These are phyloP conservation scores for Detonula confervacea DNA, from an alignment of 352 stramenopile genomes.

Conservation along the genomic window DNA sequence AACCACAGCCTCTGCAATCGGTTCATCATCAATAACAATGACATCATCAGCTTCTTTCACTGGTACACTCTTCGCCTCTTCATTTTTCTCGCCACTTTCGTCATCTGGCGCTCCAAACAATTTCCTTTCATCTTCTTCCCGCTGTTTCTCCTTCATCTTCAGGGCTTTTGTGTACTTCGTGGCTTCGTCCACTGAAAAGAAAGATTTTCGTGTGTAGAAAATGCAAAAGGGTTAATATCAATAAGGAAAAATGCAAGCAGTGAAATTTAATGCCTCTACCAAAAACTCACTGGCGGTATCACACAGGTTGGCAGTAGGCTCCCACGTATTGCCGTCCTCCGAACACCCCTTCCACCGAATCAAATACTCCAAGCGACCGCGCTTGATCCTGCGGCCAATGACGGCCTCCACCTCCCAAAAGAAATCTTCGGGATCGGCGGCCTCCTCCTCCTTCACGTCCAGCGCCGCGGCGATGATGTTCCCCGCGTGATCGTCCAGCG, in stretches of 20 bases:
- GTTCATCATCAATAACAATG: conserved; percentile 14
- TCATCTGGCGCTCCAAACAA: conserved; percentile 39
- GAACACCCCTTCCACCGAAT: conserved; percentile 70
- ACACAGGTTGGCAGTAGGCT: conserved; percentile 65
- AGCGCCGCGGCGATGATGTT: conserved; percentile 31
- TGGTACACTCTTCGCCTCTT: conserved; percentile 4
- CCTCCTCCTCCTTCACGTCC: not conserved
- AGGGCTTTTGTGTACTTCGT: conserved; percentile 45
- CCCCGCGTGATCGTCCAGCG: conserved; percentile 29
- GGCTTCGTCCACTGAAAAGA: conserved; percentile 55
- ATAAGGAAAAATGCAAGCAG: not conserved
- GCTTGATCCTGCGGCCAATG: conserved; percentile 36
- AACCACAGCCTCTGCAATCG: conserved; percentile 16
- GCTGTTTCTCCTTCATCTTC: conserved; percentile 53
- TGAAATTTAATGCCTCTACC: not conserved
- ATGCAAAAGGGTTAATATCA: conserved; percentile 10
- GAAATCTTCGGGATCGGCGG: conserved; percentile 38
- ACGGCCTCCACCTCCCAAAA: conserved; percentile 61
- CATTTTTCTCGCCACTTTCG: not conserved
- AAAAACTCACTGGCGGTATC: conserved; percentile 60
- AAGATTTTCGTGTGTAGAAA: conserved; percentile 1
- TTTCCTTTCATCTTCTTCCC: conserved; percentile 49
- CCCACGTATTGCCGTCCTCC: conserved; percentile 71
- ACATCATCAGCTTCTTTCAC: conserved; percentile 12
- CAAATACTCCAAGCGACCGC: conserved; percentile 61